Base-by-base conservation (phyloP, 2,329 filamentous ascomycete genomes). In the Aspergillus latus region DNA sequence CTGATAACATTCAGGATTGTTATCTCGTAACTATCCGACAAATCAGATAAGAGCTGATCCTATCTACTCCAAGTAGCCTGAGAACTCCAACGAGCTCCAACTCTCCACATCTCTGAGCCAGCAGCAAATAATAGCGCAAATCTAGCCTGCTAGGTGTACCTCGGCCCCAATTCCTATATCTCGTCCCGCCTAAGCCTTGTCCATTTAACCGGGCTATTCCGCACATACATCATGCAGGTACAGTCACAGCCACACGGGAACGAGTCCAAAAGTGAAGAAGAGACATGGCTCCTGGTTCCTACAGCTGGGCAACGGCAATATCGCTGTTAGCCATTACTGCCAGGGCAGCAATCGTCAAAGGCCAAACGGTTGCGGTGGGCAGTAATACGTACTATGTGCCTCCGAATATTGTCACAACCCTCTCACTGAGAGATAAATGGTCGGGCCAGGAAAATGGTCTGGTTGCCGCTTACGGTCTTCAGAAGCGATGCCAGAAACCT, bases 311-410 rank as follows among this genome's bases (percentile, higher is more conserved):
- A 21, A 16, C 39, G 5, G 48, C 28, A 8, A 7, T 50, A 2
- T 32, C 48, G 29, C 40, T 51, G 29, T 13, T 51, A 5, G 44
- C 49, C 5, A 26, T 11, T 15, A 40, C 39, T 9, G 15, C n/a
- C 9, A 30, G 28, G 16, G 28, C 37, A 1, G 15, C 15, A 9
- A 28, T 30, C 7, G 5, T 2, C 5, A 44, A 36, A 9, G 49
- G 49, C 15, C 49, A 51, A 11, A 51, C 49, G 10, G 44, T 51
- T 11, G 15, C n/a, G 7, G 28, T 51, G 1, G 49, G 40, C 5
- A 26, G 29, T 2, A 51, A 36, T 15, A 36, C 40, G 7, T 51
- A 51, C 49, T 51, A 51, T 42, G 49, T 51, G 15, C 49, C 49
- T 21, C 39, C 49, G 9, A 36, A 40, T 9, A 34, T 15, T 37